phyloP scores from a whole-genome alignment of 768 basidiomycete species.

The Phlegmacium glaucopus region DNA sequence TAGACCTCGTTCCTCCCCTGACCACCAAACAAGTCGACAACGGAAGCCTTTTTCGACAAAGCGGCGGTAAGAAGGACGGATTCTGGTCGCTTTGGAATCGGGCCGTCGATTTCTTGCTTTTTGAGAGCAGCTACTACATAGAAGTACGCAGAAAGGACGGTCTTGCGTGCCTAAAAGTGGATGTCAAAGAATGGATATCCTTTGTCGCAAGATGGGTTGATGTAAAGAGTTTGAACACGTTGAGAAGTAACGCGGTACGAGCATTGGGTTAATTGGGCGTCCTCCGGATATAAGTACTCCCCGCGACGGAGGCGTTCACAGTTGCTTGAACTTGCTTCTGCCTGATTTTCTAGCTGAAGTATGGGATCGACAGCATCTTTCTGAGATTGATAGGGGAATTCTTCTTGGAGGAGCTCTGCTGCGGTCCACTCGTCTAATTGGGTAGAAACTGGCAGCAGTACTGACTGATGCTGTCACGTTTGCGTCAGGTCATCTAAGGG shows the following conservation, averaged over 20 bases:
- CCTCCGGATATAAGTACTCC: conserved; percentile 55
- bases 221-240: conserved; percentile 77
- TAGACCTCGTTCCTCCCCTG: conserved; percentile 99
- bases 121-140: conserved; percentile 68
- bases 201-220: conserved; percentile 62
- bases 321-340: conserved; percentile 73
- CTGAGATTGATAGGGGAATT: conserved; percentile 70
- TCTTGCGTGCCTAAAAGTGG: conserved; percentile 71
- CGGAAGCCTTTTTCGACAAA: conserved; percentile 54
- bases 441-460: conserved; percentile 87
- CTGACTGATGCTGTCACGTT: no score
- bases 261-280: conserved; percentile 49
- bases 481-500: no score
- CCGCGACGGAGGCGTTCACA: conserved; percentile 77
- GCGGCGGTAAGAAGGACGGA: conserved; percentile 71
- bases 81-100: conserved; percentile 55
- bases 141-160: conserved; percentile 79
- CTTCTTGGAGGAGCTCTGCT: conserved; percentile 88
- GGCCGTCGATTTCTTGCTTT: conserved; percentile 41
- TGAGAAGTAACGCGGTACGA: conserved; percentile 64
- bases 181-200: conserved; percentile 82
- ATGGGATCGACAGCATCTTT: conserved; percentile 54
- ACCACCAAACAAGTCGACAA: conserved; percentile 95
- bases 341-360: conserved; percentile 47
- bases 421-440: conserved; percentile 82